phyloP scores from a whole-genome alignment of 2,329 filamentous ascomycete species.

The Cryphonectria carpinicola region DNA sequence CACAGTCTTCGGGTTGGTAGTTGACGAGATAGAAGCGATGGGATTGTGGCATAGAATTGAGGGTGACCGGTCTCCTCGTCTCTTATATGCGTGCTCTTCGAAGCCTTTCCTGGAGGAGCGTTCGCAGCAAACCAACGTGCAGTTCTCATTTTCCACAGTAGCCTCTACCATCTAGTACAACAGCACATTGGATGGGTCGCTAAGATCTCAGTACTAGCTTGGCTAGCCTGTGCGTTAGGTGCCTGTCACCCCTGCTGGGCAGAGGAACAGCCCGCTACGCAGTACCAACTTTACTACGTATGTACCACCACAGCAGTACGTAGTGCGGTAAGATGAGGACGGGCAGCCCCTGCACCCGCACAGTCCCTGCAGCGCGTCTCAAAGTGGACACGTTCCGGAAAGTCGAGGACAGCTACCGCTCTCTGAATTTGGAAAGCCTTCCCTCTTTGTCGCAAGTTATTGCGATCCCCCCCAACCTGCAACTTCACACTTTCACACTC shows the following conservation, averaged over 20 bases:
- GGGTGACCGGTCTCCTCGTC: not conserved
- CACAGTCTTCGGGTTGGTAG: not conserved
- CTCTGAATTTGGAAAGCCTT: not conserved
- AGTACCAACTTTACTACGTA: not conserved
- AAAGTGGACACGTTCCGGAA: conserved; percentile 18
- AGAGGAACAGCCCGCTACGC: too few relatives aligned
- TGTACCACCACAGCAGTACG: not conserved
- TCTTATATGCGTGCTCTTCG: not conserved
- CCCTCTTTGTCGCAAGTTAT: not conserved
- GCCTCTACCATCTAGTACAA: not conserved
- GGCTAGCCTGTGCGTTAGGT: not conserved
- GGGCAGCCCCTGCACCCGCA: conserved; percentile 1
- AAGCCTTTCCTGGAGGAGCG: not conserved
- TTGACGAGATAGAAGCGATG: not conserved
- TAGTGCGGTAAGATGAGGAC: not conserved
- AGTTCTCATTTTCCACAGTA: not conserved
- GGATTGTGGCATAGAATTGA: not conserved
- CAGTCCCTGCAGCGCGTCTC: conserved; percentile 10
- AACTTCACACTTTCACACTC: not conserved
- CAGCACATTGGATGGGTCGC: not conserved
- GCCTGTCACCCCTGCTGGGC: not conserved
- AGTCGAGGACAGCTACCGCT: conserved; percentile 4
- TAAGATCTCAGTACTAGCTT: not conserved
- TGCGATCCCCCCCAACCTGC: not conserved
- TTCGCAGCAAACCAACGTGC: not conserved